Percentiles rank a stretch among this genome's conserved stretches.
These are phyloP conservation scores for Salix caprea DNA, from an alignment of 345 rosid species.

Conservation along the genomic window DNA sequence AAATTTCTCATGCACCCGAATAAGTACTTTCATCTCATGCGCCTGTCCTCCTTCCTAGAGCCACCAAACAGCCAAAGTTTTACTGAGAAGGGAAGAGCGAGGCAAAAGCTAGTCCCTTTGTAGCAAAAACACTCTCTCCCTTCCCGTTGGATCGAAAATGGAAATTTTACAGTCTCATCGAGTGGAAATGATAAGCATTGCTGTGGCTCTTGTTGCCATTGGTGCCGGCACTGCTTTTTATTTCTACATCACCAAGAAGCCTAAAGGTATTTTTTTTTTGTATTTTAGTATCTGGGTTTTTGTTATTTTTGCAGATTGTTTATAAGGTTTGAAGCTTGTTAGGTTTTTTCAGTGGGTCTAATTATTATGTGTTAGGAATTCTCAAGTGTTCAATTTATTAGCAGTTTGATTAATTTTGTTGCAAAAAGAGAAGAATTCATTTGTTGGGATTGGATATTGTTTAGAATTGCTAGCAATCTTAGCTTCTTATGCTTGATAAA, in stretches of 20 bases:
- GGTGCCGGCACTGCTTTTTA: slow-evolving; percentile 64
- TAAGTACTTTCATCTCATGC: neutral
- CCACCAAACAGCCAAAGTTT: neutral
- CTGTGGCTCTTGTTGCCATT: slow-evolving; percentile 49
- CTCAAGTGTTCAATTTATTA: neutral
- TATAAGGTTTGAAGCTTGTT: neutral
- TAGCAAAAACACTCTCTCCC: neutral
- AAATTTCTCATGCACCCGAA: neutral
- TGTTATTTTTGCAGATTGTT: neutral
- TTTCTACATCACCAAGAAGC: slow-evolving; percentile 41
- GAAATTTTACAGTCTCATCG: slow-evolving; percentile 36
- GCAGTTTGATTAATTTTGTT: neutral
- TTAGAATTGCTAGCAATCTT: neutral
- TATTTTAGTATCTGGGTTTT: neutral
- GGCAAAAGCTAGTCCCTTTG: neutral
- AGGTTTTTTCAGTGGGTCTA: neutral
- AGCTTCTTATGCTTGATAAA: neutral
- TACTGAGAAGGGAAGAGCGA: neutral
- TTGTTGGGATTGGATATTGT: neutral
- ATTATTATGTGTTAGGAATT: neutral
- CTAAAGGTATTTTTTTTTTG: slow-evolving; percentile 25
- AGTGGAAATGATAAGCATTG: slow-evolving; percentile 44
- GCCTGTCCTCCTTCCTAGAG: neutral
- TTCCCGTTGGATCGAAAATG: slow-evolving; percentile 16
- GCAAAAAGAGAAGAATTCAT: neutral